Conservation (phyloP, 257 asterid genomes). For the Fraxinus anomala region DNA sequence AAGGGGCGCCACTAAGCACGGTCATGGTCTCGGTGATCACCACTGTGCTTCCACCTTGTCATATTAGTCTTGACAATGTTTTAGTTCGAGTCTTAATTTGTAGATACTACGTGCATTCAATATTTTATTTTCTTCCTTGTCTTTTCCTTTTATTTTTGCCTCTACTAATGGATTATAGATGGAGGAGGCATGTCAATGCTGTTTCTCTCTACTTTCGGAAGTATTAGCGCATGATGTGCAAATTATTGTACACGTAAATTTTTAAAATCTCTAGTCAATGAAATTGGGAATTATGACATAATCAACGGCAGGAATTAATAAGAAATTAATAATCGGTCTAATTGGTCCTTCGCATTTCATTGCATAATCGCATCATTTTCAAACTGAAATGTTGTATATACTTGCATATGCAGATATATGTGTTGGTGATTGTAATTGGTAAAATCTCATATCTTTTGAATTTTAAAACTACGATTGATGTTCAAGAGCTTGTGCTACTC, state of each 20-base stretch:
- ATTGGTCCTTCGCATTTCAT: not conserved
- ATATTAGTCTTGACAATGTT: no score
- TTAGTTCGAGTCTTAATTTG: not conserved
- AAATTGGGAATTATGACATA: not conserved
- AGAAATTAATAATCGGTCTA: not conserved
- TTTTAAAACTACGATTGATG: no score
- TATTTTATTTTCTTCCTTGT: conserved; percentile 14
- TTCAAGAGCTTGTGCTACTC: no score
- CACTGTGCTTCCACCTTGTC: conserved; percentile 30
- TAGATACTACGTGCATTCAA: no score
- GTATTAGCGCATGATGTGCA: not conserved
- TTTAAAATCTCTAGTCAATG: not conserved
- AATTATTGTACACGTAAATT: not conserved
- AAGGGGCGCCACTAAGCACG: conserved; percentile 23
- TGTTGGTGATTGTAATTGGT: no score
- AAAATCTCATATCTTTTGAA: no score
- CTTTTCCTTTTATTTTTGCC: not conserved
- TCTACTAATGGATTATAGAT: no score
- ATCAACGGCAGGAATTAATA: not conserved
- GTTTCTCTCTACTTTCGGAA: not conserved
- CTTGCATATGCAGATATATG: no score
- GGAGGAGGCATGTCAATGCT: not conserved
- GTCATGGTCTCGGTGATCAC: conserved; percentile 20
- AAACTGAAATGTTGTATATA: no score
- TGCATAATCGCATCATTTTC: no score